A percentile compares a stretch with the other conserved stretches of the same genome.
Conservation (phyloP, 2,329 filamentous ascomycete species). For the Penicillium concentricum region DNA sequence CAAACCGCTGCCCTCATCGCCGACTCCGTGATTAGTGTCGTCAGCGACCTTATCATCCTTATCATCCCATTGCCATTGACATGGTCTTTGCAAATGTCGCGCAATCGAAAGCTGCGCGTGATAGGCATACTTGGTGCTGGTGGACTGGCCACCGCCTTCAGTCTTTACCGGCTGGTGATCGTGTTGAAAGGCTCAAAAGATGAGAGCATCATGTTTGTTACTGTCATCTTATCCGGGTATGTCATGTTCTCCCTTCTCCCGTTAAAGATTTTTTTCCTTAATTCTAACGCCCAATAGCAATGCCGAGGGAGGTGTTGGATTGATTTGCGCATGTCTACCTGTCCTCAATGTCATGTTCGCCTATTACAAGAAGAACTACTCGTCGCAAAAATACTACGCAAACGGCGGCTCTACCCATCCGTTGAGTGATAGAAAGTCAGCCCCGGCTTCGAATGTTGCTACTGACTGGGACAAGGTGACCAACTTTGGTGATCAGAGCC, state of each 20-base stretch:
- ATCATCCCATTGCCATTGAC: conserved; percentile 39
- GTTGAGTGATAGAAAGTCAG: conserved; percentile 26
- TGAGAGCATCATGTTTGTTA: conserved; percentile 36
- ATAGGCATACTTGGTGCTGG: conserved; percentile 39
- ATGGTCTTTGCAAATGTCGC: conserved; percentile 41
- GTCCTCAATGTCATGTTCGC: conserved; percentile 32
- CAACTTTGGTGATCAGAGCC: conserved; percentile 32
- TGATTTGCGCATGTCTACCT: conserved; percentile 41
- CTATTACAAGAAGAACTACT: conserved; percentile 27
- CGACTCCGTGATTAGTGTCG: conserved; percentile 41
- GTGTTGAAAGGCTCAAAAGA: conserved; percentile 36
- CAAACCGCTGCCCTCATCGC: conserved; percentile 39
- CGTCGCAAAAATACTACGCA: conserved; percentile 31
- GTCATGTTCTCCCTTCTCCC: background rate
- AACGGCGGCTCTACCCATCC: conserved; percentile 26
- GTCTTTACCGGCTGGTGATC: conserved; percentile 39
- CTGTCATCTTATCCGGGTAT: conserved; percentile 41
- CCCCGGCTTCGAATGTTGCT: conserved; percentile 17
- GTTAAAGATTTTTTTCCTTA: background rate
- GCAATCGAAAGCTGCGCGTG: conserved; percentile 38
- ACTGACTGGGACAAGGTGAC: conserved; percentile 18
- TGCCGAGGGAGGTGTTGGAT: conserved; percentile 37
- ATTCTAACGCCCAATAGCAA: conserved; percentile 26
- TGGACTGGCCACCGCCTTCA: conserved; percentile 40
- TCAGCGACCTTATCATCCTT: conserved; percentile 40